Percentiles rank a stretch among this genome's conserved stretches.
phyloP scores from a whole-genome alignment of 768 basidiomycete genomes.

The Tephrocybe sp. region DNA sequence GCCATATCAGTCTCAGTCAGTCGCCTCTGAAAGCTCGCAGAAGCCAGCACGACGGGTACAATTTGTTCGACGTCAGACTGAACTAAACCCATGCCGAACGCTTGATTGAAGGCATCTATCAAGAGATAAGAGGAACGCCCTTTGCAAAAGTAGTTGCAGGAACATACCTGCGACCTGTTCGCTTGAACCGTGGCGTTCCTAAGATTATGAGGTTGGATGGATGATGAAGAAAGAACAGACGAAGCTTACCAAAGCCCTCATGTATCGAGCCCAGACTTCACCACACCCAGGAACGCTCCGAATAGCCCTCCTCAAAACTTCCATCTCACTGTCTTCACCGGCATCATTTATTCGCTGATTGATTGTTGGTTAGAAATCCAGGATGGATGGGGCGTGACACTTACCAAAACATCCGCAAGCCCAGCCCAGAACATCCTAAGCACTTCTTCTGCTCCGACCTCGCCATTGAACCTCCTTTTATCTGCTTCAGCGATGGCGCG shows the following conservation, averaged over 20 bases:
- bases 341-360: constrained; percentile 47
- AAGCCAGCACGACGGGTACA: constrained; percentile 60
- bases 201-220: neutral
- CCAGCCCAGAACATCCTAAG: constrained; percentile 71
- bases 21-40: constrained; percentile 64
- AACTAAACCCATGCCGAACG: constrained; percentile 54
- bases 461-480: constrained; percentile 51
- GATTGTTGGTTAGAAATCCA: neutral
- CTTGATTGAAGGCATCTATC: constrained; percentile 60
- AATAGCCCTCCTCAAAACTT: constrained; percentile 54
- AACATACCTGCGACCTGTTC: constrained; percentile 7
- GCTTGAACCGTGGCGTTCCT: constrained; percentile 45
- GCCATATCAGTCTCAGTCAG: constrained; percentile 44
- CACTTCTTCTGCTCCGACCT: constrained; percentile 55
- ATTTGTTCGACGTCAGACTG: constrained; percentile 64
- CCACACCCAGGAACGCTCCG: constrained; percentile 77
- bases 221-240: neutral
- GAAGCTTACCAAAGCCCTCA: constrained; percentile 61
- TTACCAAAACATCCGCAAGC: constrained; percentile 70
- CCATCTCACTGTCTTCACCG: constrained; percentile 40
- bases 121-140: neutral
- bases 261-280: constrained; percentile 77
- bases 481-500: constrained; percentile 76
- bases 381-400: constrained; percentile 20
- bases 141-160: no score